Evolutionary conservation across 441 rosid species (phyloP).

Genomic region (Melianthus villosus): DNA sequence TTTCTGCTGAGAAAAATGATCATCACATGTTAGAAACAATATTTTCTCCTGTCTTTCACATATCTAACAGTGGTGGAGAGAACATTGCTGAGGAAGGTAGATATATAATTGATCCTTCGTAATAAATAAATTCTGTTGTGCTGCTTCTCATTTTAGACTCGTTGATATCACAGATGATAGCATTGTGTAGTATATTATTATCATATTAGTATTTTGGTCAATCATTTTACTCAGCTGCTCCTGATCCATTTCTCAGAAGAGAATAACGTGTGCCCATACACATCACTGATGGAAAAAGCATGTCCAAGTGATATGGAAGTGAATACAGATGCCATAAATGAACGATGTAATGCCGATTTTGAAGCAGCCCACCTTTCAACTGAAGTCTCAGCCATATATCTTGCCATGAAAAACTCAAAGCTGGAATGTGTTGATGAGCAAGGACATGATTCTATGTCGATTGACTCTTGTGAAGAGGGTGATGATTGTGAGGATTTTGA

Average conservation of each 20-base stretch:
- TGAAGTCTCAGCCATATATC: conserved; percentile 81
- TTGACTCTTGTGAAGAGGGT: conserved; percentile 45
- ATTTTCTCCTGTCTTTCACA: conserved; percentile 53
- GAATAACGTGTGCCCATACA: conserved; percentile 9
- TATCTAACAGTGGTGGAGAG: conserved; percentile 21
- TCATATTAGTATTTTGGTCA: background rate
- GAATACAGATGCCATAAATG: conserved; percentile 16
- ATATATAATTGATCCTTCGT: background rate
- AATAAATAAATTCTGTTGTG: background rate
- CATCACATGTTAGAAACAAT: conserved; percentile 20
- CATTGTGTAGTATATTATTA: background rate
- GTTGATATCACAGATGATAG: background rate
- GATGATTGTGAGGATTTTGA: conserved; percentile 77
- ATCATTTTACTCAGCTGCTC: background rate
- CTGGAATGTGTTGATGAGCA: conserved; percentile 80
- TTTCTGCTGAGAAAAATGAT: conserved; percentile 17
- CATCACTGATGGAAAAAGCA: too few species aligned
- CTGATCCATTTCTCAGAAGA: conserved; percentile 16
- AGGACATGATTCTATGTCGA: conserved; percentile 59
- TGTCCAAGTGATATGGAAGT: conserved; percentile 13
- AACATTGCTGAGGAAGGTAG: conserved; percentile 31
- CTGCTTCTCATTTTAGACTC: background rate
- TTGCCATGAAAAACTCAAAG: conserved; percentile 92
- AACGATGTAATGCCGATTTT: conserved; percentile 30
- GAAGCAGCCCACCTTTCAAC: conserved; percentile 40